Evolutionary conservation across 257 asterid species (phyloP).

Genomic region (Petrea volubilis): DNA sequence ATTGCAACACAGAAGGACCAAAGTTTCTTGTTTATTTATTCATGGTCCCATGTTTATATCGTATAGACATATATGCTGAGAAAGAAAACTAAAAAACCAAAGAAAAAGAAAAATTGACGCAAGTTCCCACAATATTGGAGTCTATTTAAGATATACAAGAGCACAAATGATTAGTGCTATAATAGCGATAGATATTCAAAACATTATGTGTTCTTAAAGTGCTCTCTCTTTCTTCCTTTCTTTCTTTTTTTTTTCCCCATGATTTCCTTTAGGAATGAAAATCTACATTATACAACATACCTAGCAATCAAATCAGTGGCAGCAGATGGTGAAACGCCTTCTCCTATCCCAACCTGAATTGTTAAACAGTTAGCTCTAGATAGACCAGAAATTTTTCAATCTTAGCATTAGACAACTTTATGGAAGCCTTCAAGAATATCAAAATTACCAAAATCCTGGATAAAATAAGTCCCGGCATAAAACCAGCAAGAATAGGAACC

Average conservation of each 20-base stretch:
- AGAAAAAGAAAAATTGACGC: background rate
- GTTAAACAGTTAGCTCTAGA: conserved; percentile 14
- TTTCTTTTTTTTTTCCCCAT: background rate
- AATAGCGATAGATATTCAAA: background rate
- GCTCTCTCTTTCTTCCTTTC: background rate
- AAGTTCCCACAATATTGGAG: background rate
- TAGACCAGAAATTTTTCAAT: conserved; percentile 10
- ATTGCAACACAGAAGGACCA: background rate
- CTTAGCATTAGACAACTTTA: background rate
- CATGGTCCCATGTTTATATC: background rate
- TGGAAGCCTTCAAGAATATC: conserved; percentile 9
- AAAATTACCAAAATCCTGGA: conserved; percentile 79
- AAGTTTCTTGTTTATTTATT: background rate
- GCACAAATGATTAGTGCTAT: background rate
- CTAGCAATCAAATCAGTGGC: conserved; percentile 99
- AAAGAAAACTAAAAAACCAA: background rate
- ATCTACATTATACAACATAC: conserved; percentile 36
- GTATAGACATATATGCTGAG: background rate
- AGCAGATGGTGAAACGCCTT: conserved; percentile 99
- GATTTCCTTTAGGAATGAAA: conserved; percentile 6
- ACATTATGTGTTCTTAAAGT: background rate
- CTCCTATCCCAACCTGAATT: conserved; percentile 93
- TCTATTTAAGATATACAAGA: background rate
- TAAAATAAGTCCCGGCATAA: conserved; percentile 86
- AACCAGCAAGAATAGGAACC: conserved; percentile 85